Base-by-base conservation (phyloP, 129 eudicot species). In the Apium graveolens region DNA sequence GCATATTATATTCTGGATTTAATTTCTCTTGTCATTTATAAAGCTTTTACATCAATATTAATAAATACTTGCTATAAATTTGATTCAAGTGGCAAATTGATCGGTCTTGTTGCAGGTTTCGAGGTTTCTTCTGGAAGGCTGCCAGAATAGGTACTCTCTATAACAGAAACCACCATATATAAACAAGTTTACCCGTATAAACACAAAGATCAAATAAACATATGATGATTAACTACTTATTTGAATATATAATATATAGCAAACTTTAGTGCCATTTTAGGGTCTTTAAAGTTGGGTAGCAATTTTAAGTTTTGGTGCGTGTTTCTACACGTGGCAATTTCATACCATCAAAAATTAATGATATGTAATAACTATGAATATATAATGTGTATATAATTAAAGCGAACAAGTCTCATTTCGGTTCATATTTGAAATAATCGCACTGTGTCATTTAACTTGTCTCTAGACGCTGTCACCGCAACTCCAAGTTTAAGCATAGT, bases 81-180 rank as follows among this genome's bases (percentile, higher is more conserved):
- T 42, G 35, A 39, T 44, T 6, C 34, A 12, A 24, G 46, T 38
- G 44, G 31, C 76, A n/a, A 37, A 18, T 18, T 71, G 7, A 71
- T 72, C 41, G 51, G 21, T 72, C 34, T n/a, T 42, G 4, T n/a
- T 46, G 76, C 53, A 72, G 76, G 45, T 72, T 41, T 72, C 53
- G 53, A 7, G 76, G 76, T 42, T 72, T 72, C 76, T 72, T 72
- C 21, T 72, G 76, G 76, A 42, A 72, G 76, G 76, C 76, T 2
- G 76, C 53, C 10, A 72, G 76, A 72, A 72, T 72, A 41, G 76
- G 76, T 72, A 72, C 74, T 70, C 16, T 70, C 42, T 24, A 39
- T 38, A 2, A 38, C 6, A 38, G 5, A 5, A 38, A 38, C 41
- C 5, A 38, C 41, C 41, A 38, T 38, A 38, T 35, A 35, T 38